Evolutionary conservation across 1,284 basidiomycete genomes (phyloP), one percentile per base, ranked within the genome.

Genomic region (Coniferiporia weirii): DNA sequence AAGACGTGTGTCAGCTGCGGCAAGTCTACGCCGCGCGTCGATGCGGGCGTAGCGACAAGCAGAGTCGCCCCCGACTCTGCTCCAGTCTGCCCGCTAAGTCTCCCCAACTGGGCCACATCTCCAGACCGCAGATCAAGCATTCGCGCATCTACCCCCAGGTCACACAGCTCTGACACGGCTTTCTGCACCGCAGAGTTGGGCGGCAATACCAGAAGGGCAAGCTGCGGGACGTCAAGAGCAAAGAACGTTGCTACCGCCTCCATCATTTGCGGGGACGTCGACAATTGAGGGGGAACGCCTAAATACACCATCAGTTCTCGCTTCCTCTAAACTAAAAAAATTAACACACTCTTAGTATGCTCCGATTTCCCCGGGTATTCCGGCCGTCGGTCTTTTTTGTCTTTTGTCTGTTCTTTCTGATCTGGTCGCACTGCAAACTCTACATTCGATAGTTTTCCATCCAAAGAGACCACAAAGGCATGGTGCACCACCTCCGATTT

Each of bases 1-100:
- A 91, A 90, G 17, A 91, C 87, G 66, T 91, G 89, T 52, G 80
- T 81, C 64, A 91, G 73, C 59, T 78, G 77, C 9, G 84, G 84
- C 49, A 91, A 71, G 70, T 91, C 89, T 54, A 91, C 71, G 13
- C 89, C 89, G 45, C 89, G 83, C 38, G 79, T 83, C 19, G 82
- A 81, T 19, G 86, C 83, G 17, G 81, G 71, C 3, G 87, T 91
- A 19, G 79, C 78, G 40, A 91, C 85, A 27, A 91, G 75, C 65
- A 91, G 69, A 19, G 72, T 80, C 20, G 89, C 86, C 64, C 77
- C 79, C 47, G 75, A 70, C 32, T 68, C 62, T 20, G 63, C 67
- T 79, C 12, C 15, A 10, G 9, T 9, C 38, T 67, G 36, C 81
- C 70, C 65, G 79, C 74, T 5, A 65, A 67, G 35, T 76, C 72